A percentile compares a stretch with the other conserved stretches of the same genome.
phyloP scores from a whole-genome alignment of 2,329 filamentous ascomycete genomes.

The Cladorrhinum sp. region DNA sequence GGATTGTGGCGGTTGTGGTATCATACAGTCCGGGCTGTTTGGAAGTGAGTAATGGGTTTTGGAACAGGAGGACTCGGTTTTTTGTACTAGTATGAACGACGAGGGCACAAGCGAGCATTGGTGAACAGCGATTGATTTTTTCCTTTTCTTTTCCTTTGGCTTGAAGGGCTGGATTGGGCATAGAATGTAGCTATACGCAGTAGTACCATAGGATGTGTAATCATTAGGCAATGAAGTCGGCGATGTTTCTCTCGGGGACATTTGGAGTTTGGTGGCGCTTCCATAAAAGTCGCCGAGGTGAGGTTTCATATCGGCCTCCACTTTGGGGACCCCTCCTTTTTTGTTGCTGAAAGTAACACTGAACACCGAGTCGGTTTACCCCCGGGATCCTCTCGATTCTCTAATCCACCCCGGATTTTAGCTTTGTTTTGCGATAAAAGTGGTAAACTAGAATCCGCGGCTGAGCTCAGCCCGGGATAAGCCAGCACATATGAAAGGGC shows the following conservation, averaged over 20 bases:
- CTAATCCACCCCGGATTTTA: not conserved
- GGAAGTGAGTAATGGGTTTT: not conserved
- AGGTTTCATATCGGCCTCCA: conserved; percentile 6
- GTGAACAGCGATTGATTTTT: not conserved
- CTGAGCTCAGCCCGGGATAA: not conserved
- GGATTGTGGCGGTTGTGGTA: not conserved
- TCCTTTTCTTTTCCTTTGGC: not conserved
- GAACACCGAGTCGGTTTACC: not conserved
- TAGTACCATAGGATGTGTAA: not conserved
- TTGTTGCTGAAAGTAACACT: not conserved
- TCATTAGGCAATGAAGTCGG: not conserved
- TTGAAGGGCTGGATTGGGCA: not conserved
- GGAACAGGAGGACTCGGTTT: not conserved
- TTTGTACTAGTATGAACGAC: conserved; percentile 2
- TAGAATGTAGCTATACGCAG: not conserved
- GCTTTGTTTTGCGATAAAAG: not conserved
- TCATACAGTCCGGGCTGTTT: not conserved
- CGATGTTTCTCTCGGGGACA: not conserved
- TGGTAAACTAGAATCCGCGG: not conserved
- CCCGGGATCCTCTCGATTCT: too few species aligned
- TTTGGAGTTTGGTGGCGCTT: too few species aligned
- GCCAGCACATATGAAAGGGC: not conserved
- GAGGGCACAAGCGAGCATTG: conserved; percentile 1
- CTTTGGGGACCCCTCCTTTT: conserved; percentile 3
- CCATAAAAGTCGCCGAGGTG: not conserved